These are phyloP conservation scores for Trichoderma endophyticum DNA, from an alignment of 2,329 filamentous ascomycete genomes.

Conservation along the genomic window DNA sequence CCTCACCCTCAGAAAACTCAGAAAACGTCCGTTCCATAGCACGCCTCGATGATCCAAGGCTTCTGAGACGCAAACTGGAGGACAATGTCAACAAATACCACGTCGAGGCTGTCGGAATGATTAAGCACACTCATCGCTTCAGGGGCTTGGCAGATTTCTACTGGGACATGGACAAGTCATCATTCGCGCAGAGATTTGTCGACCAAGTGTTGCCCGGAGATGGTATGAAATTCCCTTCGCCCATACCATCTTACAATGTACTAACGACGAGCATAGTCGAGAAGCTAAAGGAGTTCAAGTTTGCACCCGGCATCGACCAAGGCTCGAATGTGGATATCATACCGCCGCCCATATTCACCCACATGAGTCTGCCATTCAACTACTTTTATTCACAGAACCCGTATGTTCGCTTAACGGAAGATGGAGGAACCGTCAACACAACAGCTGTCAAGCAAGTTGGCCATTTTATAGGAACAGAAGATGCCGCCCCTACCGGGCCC, in stretches of 20 bases:
- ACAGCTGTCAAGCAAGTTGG: constrained; percentile 57
- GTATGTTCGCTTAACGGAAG: constrained; percentile 62
- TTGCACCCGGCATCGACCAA: constrained; percentile 60
- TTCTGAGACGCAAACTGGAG: constrained; percentile 60
- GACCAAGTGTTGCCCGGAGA: constrained; percentile 69
- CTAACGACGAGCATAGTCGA: constrained; percentile 33
- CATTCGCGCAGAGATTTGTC: constrained; percentile 68
- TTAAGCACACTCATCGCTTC: constrained; percentile 83
- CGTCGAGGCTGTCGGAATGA: constrained; percentile 66
- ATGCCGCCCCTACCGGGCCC: constrained; percentile 61
- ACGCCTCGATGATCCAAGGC: constrained; percentile 50
- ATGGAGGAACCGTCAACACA: constrained; percentile 56
- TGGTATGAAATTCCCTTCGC: constrained; percentile 46
- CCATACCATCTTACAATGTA: constrained; percentile 23
- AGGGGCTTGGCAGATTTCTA: constrained; percentile 86
- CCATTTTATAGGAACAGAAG: constrained; percentile 58
- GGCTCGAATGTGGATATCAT: constrained; percentile 66
- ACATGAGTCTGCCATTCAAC: constrained; percentile 70
- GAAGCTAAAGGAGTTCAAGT: constrained; percentile 59
- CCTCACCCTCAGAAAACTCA: constrained; percentile 19
- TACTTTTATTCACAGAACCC: constrained; percentile 85
- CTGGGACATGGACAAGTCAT: constrained; percentile 65
- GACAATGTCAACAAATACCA: constrained; percentile 68
- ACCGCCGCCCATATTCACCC: constrained; percentile 75
- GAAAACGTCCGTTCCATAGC: constrained; percentile 40